phyloP scores from a whole-genome alignment of 2,329 filamentous ascomycete genomes.

The Colletotrichum zoysiae region DNA sequence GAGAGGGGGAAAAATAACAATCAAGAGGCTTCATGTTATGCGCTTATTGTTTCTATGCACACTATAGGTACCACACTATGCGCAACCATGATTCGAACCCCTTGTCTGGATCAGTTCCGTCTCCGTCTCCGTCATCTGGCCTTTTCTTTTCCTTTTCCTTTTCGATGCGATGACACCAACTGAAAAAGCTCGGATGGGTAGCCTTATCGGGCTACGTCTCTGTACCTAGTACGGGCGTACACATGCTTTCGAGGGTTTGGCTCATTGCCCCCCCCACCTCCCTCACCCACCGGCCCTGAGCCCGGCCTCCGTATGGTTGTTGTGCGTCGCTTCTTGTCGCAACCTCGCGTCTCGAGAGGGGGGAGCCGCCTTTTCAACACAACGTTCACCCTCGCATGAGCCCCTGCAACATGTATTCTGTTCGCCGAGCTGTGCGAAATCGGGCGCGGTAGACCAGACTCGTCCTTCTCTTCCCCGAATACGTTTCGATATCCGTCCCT shows the following conservation, averaged over 20 bases:
- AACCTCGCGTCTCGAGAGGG: constrained; percentile 3
- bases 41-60: constrained; percentile 35
- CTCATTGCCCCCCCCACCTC: constrained; percentile 16
- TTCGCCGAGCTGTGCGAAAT: constrained; percentile 28
- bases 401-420: constrained; percentile 26
- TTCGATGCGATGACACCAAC: constrained; percentile 19
- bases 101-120: constrained; percentile 10
- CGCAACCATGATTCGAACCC: constrained; percentile 23
- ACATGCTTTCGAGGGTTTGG: constrained; percentile 7
- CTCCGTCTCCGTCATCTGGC: constrained; percentile 22
- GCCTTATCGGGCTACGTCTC: constrained; percentile 23
- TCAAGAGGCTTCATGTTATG: constrained; percentile 6
- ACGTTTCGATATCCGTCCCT: constrained; percentile 33
- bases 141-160: not conserved
- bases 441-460: constrained; percentile 26
- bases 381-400: constrained; percentile 35
- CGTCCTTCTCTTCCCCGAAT: constrained; percentile 20
- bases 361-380: constrained; percentile 1
- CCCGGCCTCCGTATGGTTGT: constrained; percentile 15
- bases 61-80: constrained; percentile 12
- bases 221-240: not conserved
- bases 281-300: constrained; percentile 8
- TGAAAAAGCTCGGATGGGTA: constrained; percentile 36
- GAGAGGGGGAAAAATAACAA: not conserved
- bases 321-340: not conserved